Base-by-base conservation (phyloP, 2,329 filamentous ascomycete genomes). In the Cryoendolithus antarcticus region DNA sequence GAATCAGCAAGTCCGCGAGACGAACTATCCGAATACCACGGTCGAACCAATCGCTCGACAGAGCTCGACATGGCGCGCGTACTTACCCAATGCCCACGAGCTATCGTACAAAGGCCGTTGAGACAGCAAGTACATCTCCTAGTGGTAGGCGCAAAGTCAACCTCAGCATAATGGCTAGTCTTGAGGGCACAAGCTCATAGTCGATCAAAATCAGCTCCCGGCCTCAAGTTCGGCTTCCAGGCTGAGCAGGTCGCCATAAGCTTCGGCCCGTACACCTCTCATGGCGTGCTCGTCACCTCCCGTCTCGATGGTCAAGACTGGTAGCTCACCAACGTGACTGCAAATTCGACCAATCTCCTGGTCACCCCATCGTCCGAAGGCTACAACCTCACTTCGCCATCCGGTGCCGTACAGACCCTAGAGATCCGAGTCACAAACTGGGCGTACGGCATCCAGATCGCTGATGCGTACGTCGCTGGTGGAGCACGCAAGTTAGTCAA, bases 81-180 rank as follows among this genome's bases (percentile, higher is more conserved):
- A 74, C 46, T 57, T 61, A 3, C 63, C 72, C 3, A 62, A 70
- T 50, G 64, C 70, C 2, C 54, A 63, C 1, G 71, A 77, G 49
- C 61, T 79, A 7, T 70, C 71, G 0, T 79, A 77, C 61, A 76
- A 77, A 50, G 75, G 74, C 4, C 62, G 73, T 42, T 79, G 74
- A 74, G 74, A 78, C 51, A 72, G 67, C 28, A 67, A 72, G 47
- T 64, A 72, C 46, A 66, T 76, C 35, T 77, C 71, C 1, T 78
- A 61, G 62, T 56, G 47, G 54, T 48, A n/a, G n/a, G n/a, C n/a
- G n/a, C n/a, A n/a, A n/a, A n/a, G n/a, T n/a, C n/a, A n/a, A n/a
- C n/a, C n/a, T n/a, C n/a, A n/a, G n/a, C n/a, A n/a, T n/a, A n/a
- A n/a, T n/a, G n/a, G n/a, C n/a, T n/a, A n/a, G n/a, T n/a, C n/a